phyloP scores from a whole-genome alignment of 2,329 filamentous ascomycete species.

The Cercospora sp. region DNA sequence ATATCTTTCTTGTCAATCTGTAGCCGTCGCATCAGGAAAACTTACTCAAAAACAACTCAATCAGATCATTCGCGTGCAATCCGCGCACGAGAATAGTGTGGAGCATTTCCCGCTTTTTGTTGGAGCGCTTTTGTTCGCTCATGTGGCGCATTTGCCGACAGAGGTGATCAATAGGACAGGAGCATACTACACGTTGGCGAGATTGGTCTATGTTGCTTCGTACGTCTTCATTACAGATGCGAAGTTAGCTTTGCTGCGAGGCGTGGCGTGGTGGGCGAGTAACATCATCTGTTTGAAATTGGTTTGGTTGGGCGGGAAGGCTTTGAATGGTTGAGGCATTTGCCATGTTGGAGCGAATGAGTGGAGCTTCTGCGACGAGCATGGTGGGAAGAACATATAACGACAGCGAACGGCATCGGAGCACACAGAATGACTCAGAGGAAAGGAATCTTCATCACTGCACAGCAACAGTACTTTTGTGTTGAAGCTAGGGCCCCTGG shows the following conservation, averaged over 20 bases:
- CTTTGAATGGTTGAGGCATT: slow-evolving; percentile 11
- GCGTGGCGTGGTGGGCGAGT: slow-evolving; percentile 46
- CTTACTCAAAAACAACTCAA: slow-evolving; percentile 46
- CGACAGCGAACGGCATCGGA: neutral
- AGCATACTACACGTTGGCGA: slow-evolving; percentile 44
- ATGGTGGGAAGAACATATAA: neutral
- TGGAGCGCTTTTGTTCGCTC: slow-evolving; percentile 43
- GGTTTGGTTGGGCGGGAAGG: slow-evolving; percentile 41
- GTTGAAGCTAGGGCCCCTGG: slow-evolving; percentile 10
- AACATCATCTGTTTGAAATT: slow-evolving; percentile 46
- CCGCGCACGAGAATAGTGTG: slow-evolving; percentile 51
- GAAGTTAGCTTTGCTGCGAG: slow-evolving; percentile 41
- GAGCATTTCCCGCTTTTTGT: slow-evolving; percentile 46
- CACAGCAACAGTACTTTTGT: slow-evolving; percentile 2
- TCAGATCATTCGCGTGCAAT: slow-evolving; percentile 47
- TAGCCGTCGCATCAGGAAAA: slow-evolving; percentile 44
- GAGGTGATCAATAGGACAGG: slow-evolving; percentile 43
- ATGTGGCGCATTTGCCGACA: slow-evolving; percentile 42
- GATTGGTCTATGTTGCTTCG: slow-evolving; percentile 44
- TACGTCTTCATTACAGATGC: slow-evolving; percentile 46
- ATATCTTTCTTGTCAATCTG: too few species aligned
- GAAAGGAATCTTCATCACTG: neutral
- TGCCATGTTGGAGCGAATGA: too few species aligned
- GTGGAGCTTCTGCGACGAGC: neutral
- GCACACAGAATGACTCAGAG: neutral